phyloP scores from a whole-genome alignment of 768 basidiomycete genomes.

The Boletus edulis region DNA sequence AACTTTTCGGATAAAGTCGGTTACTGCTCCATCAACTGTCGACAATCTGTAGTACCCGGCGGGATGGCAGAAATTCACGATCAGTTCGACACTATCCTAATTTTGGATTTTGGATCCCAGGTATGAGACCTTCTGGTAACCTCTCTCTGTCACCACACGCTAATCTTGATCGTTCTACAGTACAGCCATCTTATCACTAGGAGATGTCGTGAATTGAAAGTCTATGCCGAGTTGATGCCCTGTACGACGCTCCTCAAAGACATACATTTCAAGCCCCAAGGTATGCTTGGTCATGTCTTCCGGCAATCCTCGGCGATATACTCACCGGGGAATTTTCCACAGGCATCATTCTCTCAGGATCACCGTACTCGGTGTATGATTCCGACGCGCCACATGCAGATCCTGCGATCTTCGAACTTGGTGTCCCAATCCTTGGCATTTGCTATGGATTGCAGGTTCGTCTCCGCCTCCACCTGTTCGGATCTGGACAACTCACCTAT shows the following conservation, averaged over 20 bases:
- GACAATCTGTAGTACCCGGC: no score
- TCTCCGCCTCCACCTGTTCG: background rate
- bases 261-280: conserved; percentile 91
- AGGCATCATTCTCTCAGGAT: conserved; percentile 97
- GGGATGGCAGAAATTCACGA: conserved; percentile 87
- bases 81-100: conserved; percentile 93
- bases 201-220: conserved; percentile 95
- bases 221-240: conserved; percentile 97
- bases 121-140: conserved; percentile 44
- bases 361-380: conserved; percentile 98
- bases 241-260: conserved; percentile 91
- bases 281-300: conserved; percentile 37
- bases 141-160: conserved; percentile 7
- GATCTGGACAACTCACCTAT: background rate
- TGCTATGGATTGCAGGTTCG: conserved; percentile 94
- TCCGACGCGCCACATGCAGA: conserved; percentile 91
- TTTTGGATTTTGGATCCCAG: conserved; percentile 97
- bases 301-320: background rate
- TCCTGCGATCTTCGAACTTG: conserved; percentile 82
- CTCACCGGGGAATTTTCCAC: background rate
- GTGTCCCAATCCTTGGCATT: conserved; percentile 91
- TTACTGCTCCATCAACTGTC: no score
- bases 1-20: no score
- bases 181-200: conserved; percentile 97
- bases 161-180: conserved; percentile 37